These are phyloP conservation scores for Debaryomyces castellii DNA, from an alignment of 805 yeast genomes.

Conservation along the genomic window DNA sequence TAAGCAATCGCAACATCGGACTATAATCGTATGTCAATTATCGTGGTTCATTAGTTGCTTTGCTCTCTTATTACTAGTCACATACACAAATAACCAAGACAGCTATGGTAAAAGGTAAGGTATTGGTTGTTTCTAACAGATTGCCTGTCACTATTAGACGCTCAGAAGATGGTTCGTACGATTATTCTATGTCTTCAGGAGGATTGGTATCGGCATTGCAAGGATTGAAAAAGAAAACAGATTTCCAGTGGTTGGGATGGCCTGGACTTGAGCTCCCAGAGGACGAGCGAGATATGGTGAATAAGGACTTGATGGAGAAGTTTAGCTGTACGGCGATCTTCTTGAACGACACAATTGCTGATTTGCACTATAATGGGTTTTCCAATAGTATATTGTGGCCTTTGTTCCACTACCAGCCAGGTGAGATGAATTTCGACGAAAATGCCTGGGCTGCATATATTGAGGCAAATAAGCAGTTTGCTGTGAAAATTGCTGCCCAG, in stretches of 20 bases:
- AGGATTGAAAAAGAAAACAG: slow-evolving; percentile 78
- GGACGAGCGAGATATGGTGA: slow-evolving; percentile 67
- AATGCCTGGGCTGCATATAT: slow-evolving; percentile 97
- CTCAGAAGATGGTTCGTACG: slow-evolving; percentile 60
- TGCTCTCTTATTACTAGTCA: not conserved
- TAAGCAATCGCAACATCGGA: not conserved
- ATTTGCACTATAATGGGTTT: slow-evolving; percentile 94
- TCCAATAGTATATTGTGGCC: slow-evolving; percentile 97
- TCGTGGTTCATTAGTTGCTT: not conserved
- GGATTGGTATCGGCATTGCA: slow-evolving; percentile 95
- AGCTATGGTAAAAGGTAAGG: slow-evolving; percentile 53
- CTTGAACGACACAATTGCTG: slow-evolving; percentile 85
- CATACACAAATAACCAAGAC: not conserved
- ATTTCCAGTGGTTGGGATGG: slow-evolving; percentile 99
- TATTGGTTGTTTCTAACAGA: slow-evolving; percentile 90
- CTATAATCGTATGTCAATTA: not conserved
- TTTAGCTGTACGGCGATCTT: slow-evolving; percentile 91
- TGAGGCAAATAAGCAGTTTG: slow-evolving; percentile 85
- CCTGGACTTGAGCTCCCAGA: slow-evolving; percentile 83
- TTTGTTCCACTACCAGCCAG: slow-evolving; percentile 96
- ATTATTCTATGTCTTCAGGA: slow-evolving; percentile 92
- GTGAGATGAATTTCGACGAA: slow-evolving; percentile 97
- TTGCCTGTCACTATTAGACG: slow-evolving; percentile 90
- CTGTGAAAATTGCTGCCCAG: slow-evolving; percentile 65
- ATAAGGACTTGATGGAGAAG: slow-evolving; percentile 65